phyloP scores from a whole-genome alignment of 805 yeast genomes.

The Cyberlindnera mrakii region DNA sequence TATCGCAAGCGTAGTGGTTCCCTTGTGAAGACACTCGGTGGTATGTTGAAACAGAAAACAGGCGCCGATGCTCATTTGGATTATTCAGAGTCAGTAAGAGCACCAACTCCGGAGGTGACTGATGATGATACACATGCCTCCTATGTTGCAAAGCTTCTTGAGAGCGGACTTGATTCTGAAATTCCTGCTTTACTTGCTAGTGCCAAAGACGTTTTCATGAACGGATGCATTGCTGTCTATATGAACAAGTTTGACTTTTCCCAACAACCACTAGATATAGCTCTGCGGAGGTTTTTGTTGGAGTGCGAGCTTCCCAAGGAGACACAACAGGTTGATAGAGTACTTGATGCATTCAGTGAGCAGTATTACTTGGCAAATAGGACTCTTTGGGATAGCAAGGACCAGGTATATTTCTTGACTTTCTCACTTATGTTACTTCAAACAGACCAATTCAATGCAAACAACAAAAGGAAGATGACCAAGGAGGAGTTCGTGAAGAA shows the following conservation, averaged over 20 bases:
- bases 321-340: constrained; percentile 70
- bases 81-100: constrained; percentile 2
- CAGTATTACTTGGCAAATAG: constrained; percentile 34
- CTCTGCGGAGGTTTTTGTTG: constrained; percentile 55
- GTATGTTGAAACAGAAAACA: constrained; percentile 29
- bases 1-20: constrained; percentile 31
- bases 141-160: constrained; percentile 23
- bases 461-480: constrained; percentile 62
- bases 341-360: constrained; percentile 50
- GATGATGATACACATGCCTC: constrained; percentile 23
- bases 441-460: constrained; percentile 66
- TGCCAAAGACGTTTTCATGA: constrained; percentile 22
- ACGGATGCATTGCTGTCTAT: constrained; percentile 23
- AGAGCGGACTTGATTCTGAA: constrained; percentile 26
- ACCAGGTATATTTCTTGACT: constrained; percentile 55
- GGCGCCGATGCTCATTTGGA: constrained; percentile 10
- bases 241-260: constrained; percentile 40
- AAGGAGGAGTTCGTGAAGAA: constrained; percentile 54
- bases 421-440: constrained; percentile 67
- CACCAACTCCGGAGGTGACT: constrained; percentile 13
- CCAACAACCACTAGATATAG: constrained; percentile 57
- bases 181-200: constrained; percentile 26
- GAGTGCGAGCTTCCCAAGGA: constrained; percentile 60
- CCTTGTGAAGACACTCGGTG: constrained; percentile 31
- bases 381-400: constrained; percentile 30